These are phyloP conservation scores for Daldinia decipiens DNA, from an alignment of 495 filamentous ascomycete genomes.

Conservation along the genomic window DNA sequence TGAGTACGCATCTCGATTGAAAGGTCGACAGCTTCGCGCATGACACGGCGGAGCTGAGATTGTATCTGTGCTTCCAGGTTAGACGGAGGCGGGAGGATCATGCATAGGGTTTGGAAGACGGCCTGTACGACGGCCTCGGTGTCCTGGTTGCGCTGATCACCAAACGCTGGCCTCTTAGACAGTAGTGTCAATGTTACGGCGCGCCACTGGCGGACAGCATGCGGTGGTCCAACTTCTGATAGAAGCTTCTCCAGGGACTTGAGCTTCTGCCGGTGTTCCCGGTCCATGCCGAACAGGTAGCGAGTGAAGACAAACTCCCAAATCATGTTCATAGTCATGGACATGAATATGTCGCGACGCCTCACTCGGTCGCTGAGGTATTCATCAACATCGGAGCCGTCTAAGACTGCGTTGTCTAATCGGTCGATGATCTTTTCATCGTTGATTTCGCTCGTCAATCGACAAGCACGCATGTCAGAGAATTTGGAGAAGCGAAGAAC, in stretches of 20 bases:
- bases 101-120: constrained; percentile 79
- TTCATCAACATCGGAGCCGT: constrained; percentile 87
- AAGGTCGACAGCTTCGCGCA: constrained; percentile 83
- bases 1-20: constrained; percentile 97
- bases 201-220: constrained; percentile 93
- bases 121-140: constrained; percentile 90
- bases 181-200: constrained; percentile 92
- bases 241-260: constrained; percentile 92
- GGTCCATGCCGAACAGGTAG: constrained; percentile 97
- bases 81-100: constrained; percentile 82
- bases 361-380: constrained; percentile 87
- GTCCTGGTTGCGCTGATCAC: constrained; percentile 79
- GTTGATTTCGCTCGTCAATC: constrained; percentile 78
- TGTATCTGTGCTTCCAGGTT: constrained; percentile 78
- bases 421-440: constrained; percentile 92
- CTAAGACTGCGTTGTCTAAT: constrained; percentile 91
- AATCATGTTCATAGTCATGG: constrained; percentile 95
- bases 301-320: constrained; percentile 98
- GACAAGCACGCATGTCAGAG: constrained; percentile 87
- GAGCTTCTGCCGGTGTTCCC: constrained; percentile 95
- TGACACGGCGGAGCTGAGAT: constrained; percentile 82
- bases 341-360: constrained; percentile 94
- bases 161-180: constrained; percentile 77
- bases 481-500: constrained; percentile 95
- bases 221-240: constrained; percentile 81